Base-by-base conservation (phyloP, 139 green algal genomes). In the Chlamydomonas schloesseri region DNA sequence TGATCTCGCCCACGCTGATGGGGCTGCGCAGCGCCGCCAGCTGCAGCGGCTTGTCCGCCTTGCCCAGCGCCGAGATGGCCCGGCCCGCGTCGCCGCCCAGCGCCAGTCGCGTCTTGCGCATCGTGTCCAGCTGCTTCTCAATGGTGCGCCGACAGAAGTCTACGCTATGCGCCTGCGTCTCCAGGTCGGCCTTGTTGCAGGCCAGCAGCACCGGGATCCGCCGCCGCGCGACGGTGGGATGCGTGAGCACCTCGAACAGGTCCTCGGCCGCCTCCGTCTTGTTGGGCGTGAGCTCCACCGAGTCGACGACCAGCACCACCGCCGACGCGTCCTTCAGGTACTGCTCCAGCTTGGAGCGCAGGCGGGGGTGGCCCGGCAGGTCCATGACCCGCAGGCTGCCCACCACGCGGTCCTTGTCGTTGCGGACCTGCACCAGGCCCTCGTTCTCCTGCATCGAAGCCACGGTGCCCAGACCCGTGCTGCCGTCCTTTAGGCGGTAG, bases 161-260 rank as follows among this genome's bases (percentile, higher is more conserved):
- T 29, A 96, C 87, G 3, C 94, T 94, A 90, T 99, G 95, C 11
- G 97, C 96, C 64, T 95, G 84, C 20, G 88, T 85, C 34, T 98
- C 94, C 58, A 94, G 84, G 81, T 99, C 97, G 53, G 92, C 90
- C 88, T 99, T 99, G 93, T 99, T 99, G 93, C 95, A 98, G 31
- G 93, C 96, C 55, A 99, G 67, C 73, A 99, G 89, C 42, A 99
- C n/a, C 0, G 97, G 97, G 68, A 97, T 33, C 1, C 93, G 87
- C 20, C 91, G 83, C 29, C 89, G 82, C 2, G 75, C 64, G 15
- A 98, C 76, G 2, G 36, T 70, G 0, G 91, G 79, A 65, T 93
- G 78, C 8, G 91, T 88, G n/a, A 98, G 79, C 46, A 90, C 74
- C 53, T 90, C 86, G 83, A 89, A 91, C 23, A 91, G 80, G 83